Percentiles rank a stretch among this genome's conserved stretches.
phyloP scores from a whole-genome alignment of 176 grass and related monocot species.

The Oryza brachyantha region DNA sequence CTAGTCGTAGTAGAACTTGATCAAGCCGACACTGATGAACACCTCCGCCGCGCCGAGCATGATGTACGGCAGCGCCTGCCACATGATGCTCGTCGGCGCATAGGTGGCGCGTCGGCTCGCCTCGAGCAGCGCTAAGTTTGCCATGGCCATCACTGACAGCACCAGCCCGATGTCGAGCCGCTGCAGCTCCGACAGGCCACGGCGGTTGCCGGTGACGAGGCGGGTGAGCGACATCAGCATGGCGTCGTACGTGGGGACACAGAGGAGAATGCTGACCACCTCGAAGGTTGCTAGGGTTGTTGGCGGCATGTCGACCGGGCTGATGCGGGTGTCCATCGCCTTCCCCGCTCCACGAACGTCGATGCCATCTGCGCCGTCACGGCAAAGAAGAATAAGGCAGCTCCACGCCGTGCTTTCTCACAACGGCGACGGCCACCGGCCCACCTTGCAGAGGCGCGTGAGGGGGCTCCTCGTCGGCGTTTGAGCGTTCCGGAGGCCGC shows the following conservation, averaged over 20 bases:
- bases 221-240: background rate
- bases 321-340: background rate
- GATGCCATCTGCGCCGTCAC: slow-evolving; percentile 32
- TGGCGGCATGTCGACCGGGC: background rate
- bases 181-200: background rate
- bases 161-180: background rate
- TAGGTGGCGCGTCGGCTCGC: background rate
- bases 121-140: background rate
- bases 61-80: background rate
- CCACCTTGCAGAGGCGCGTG: background rate
- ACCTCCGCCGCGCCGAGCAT: background rate
- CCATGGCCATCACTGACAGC: background rate
- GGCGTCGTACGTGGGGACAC: background rate
- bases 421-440: background rate
- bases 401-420: background rate
- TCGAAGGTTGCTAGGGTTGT: background rate
- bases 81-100: background rate
- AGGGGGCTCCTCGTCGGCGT: background rate
- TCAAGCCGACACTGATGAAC: background rate
- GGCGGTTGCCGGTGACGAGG: background rate
- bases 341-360: background rate
- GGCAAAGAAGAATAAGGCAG: slow-evolving; percentile 22
- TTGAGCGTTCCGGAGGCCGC: background rate
- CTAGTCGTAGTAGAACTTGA: background rate
- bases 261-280: background rate